phyloP scores from a whole-genome alignment of 2,329 filamentous ascomycete genomes.

The Aureobasidium melanogenum region DNA sequence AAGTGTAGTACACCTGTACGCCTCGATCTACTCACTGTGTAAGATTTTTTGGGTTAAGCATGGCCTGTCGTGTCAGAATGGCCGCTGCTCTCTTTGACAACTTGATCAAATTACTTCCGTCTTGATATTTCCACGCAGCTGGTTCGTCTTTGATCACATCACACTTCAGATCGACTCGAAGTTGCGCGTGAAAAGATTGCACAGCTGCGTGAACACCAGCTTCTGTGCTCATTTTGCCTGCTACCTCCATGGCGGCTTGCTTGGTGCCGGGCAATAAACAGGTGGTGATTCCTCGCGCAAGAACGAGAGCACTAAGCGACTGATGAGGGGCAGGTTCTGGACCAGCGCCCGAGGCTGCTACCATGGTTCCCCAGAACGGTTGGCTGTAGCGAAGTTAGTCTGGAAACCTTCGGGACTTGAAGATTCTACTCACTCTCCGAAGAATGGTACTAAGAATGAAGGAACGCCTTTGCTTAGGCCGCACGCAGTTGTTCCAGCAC shows the following conservation, averaged over 20 bases:
- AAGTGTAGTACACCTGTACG: too few species aligned
- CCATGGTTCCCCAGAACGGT: conserved; percentile 38
- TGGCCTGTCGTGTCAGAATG: too few species aligned
- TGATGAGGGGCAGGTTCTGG: conserved; percentile 31
- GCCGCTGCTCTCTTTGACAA: too few species aligned
- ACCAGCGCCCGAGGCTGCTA: conserved; percentile 33
- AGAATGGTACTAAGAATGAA: not conserved
- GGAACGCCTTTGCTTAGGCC: conserved; percentile 25
- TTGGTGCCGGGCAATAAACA: conserved; percentile 25
- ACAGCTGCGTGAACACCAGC: conserved; percentile 33
- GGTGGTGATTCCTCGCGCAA: conserved; percentile 30
- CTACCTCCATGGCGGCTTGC: conserved; percentile 14
- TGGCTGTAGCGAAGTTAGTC: conserved; percentile 23
- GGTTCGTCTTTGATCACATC: too few species aligned
- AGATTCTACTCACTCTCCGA: not conserved
- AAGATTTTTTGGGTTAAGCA: too few species aligned
- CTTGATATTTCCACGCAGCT: too few species aligned
- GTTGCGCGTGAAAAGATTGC: conserved; percentile 34
- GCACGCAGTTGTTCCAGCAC: conserved; percentile 29
- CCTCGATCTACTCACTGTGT: too few species aligned
- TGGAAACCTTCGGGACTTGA: conserved; percentile 4
- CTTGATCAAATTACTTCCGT: too few species aligned
- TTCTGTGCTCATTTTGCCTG: conserved; percentile 20
- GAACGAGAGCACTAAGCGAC: conserved; percentile 25
- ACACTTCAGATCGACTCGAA: too few species aligned